Evolutionary conservation across 495 filamentous ascomycete genomes (phyloP).

Genomic region (Opeltia flavorubescens): DNA sequence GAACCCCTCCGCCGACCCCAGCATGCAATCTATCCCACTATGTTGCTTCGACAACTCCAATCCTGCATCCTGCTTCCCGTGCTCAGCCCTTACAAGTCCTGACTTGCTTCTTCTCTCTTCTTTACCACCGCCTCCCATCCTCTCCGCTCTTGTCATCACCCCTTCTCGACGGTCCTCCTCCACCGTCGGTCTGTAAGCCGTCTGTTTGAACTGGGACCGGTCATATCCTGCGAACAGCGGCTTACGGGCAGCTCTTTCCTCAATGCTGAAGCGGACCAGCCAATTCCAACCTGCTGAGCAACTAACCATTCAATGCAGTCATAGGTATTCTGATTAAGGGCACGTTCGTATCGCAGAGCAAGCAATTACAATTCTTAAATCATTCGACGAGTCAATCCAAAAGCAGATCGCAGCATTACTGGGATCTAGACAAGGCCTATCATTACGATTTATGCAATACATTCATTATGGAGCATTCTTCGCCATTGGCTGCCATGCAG

Average conservation of each 20-base stretch:
- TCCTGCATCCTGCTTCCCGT: not conserved
- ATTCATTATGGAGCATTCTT: slow-evolving; percentile 70
- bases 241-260: not conserved
- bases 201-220: not conserved
- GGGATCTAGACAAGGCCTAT: not conserved
- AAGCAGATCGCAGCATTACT: not conserved
- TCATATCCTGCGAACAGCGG: slow-evolving; percentile 1
- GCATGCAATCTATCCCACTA: not conserved
- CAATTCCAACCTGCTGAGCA: not conserved
- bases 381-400: not conserved
- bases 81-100: not conserved
- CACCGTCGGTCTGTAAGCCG: slow-evolving; percentile 8
- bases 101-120: slow-evolving; percentile 12
- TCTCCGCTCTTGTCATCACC: slow-evolving; percentile 12
- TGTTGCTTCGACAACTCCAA: slow-evolving; percentile 8
- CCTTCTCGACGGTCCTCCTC: slow-evolving; percentile 11
- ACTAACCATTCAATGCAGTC: too few species aligned
- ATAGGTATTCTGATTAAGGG: too few species aligned
- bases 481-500: slow-evolving; percentile 88
- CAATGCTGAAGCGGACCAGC: not conserved
- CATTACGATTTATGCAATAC: slow-evolving; percentile 1
- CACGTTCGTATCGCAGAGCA: not conserved
- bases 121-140: slow-evolving; percentile 12
- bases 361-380: not conserved
- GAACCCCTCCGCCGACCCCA: not conserved